Base-by-base conservation (phyloP, 2,329 filamentous ascomycete species). In the Trichophyton mentagrophytes region DNA sequence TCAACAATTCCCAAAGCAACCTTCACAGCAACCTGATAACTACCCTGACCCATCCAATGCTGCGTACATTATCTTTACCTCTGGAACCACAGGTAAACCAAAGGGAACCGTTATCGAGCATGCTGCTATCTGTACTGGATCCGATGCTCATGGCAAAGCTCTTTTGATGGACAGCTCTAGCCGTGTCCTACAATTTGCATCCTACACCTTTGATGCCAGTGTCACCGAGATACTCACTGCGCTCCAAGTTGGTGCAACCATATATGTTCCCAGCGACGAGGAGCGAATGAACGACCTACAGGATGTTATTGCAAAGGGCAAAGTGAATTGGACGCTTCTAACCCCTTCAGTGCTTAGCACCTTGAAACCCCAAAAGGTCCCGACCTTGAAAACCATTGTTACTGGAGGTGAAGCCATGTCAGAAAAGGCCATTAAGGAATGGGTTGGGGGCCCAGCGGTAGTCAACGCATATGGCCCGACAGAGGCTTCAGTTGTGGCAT, bases 51-150 rank as follows among this genome's bases (percentile, higher is more conserved):
- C 70, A 2, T 56, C 62, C 1, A 72, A 71, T 59, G 68, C 70
- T 20, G 84, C 84, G 0, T 87, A 85, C 66, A 76, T 84, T 2
- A 78, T 88, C 3, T 83, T 86, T 63, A 81, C 80, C 0, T 80
- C 80, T 1, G 80, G 81, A 0, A 81, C 80, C 0, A 80, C 81
- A 1, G 79, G 79, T 57, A 78, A 77, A 58, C 81, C 82, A 0
- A 83, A 83, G 61, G 84, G 83, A 1, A 80, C 85, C 11, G 81
- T 85, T 17, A 82, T 86, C 62, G 81, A 81, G 6, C 85, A 88
- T 65, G 73, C 74, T 0, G 79, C 82, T 0, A 74, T 86, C 0
- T 80, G 81, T 1, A 82, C 82, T 0, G 76, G 78, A 0, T 78
- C 82, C 55, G 66, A 78, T 2, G 76, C 78, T 0, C 80, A 85